Evolutionary conservation across 2,329 filamentous ascomycete species (phyloP), one percentile per base, ranked within the genome.

Genomic region (Penicillium verrucosum): DNA sequence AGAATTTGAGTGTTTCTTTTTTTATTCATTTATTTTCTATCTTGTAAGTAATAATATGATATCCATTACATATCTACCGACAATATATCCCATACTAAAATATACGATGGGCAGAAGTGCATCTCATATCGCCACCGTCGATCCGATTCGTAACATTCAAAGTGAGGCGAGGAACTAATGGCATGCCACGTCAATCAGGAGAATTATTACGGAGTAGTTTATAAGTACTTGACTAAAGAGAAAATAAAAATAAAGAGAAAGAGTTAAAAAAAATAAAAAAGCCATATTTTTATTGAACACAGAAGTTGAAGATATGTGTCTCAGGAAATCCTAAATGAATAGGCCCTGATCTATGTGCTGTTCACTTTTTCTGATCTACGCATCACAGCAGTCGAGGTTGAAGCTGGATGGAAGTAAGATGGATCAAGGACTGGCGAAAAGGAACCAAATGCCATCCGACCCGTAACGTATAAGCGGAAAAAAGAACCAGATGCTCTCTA

Each of bases 381-480:
- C 62, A 61, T 61, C 59, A 54, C 59, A 63, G 59, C 62, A 57
- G 55, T 56, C 61, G 52, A 61, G 51, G 56, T 48, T 52, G 58
- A 56, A 46, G 53, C 58, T 57, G 30, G 41, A 55, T 55, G 61
- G 55, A 54, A 46, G 50, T 51, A 59, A 62, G 58, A 62, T 49
- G 56, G 54, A 57, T 63, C 57, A 65, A 51, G 64, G 61, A 65
- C 62, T 48, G 64, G 64, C 63, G 62, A 66, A 66, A 66, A 66
- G 64, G 64, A 66, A 66, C 64, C 64, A 66, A 66, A 66, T 65
- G 63, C 64, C 63, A 60, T 60, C 63, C 64, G 62, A 64, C 61
- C 64, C 64, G 63, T 42, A 65, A 57, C 61, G 57, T 61, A 58
- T 62, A 55, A 40, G 50, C 47, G 51, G 21, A n/a, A 49, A 46